A percentile compares a stretch with the other conserved stretches of the same genome.
Evolutionary conservation across 257 asterid genomes (phyloP).

Genomic region (Petrea volubilis): DNA sequence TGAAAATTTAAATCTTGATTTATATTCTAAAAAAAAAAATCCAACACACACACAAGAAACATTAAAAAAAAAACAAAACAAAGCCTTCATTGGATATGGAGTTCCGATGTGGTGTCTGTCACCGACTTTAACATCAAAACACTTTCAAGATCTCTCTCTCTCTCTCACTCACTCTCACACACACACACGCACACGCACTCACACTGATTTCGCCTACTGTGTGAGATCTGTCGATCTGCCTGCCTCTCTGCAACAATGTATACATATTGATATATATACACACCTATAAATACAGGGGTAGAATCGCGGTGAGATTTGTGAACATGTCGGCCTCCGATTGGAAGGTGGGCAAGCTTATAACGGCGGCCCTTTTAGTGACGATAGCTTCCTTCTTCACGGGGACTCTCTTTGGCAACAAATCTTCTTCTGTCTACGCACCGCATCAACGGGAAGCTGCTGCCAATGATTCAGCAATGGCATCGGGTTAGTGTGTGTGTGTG

Average conservation of each 20-base stretch:
- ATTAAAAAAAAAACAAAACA: not conserved
- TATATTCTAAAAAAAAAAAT: not conserved
- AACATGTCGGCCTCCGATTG: slow-evolving; percentile 73
- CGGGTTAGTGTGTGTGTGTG: slow-evolving; percentile 32
- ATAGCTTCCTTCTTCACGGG: slow-evolving; percentile 84
- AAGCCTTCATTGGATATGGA: not conserved
- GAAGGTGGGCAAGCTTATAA: slow-evolving; percentile 64
- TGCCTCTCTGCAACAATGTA: slow-evolving; percentile 17
- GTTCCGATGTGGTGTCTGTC: slow-evolving; percentile 10
- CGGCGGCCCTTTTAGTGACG: slow-evolving; percentile 64
- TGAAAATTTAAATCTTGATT: not conserved
- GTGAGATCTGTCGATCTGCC: slow-evolving; percentile 45
- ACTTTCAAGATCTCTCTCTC: slow-evolving; percentile 13
- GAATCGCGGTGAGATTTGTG: slow-evolving; percentile 40
- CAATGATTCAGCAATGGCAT: slow-evolving; percentile 29
- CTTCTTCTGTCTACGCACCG: slow-evolving; percentile 35
- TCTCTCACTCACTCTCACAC: slow-evolving; percentile 19
- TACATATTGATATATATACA: not conserved
- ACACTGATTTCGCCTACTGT: slow-evolving; percentile 10
- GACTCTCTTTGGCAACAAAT: slow-evolving; percentile 55
- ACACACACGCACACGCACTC: not conserved
- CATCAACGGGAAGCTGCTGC: slow-evolving; percentile 23
- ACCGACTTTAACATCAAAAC: slow-evolving; percentile 14
- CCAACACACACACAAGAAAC: not conserved
- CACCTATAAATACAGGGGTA: not conserved